These are phyloP conservation scores for Aspergillus conjunctus DNA, from an alignment of 495 filamentous ascomycete genomes.

Conservation along the genomic window DNA sequence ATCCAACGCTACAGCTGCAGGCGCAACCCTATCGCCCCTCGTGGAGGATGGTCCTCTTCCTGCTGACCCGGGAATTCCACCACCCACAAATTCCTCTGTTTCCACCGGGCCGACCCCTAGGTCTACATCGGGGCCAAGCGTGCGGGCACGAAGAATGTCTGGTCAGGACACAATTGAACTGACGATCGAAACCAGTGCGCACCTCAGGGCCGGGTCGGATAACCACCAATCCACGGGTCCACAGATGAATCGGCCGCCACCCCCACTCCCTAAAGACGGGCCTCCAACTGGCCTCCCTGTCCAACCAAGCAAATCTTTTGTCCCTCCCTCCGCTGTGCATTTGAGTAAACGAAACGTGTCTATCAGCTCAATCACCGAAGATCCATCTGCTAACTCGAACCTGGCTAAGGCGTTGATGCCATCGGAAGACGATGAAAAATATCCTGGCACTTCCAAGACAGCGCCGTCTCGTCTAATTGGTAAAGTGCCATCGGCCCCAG, in stretches of 20 bases:
- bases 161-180: conserved; percentile 76
- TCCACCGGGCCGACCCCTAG: conserved; percentile 28
- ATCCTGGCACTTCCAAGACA: conserved; percentile 38
- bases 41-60: conserved; percentile 59
- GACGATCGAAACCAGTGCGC: conserved; percentile 80
- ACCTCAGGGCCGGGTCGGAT: conserved; percentile 43
- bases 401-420: conserved; percentile 43
- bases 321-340: conserved; percentile 28
- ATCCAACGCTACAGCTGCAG: conserved; percentile 75
- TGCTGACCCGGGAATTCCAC: conserved; percentile 33
- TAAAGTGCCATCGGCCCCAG: conserved; percentile 55
- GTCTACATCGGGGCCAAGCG: conserved; percentile 53
- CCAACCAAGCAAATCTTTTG: conserved; percentile 21
- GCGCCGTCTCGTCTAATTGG: conserved; percentile 51
- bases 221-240: conserved; percentile 37
- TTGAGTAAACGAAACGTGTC: conserved; percentile 37
- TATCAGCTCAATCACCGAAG: conserved; percentile 36
- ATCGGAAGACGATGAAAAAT: conserved; percentile 39
- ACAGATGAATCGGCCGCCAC: conserved; percentile 27
- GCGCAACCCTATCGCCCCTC: conserved; percentile 73
- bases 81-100: conserved; percentile 21
- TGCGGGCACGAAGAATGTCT: conserved; percentile 80
- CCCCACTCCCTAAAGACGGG: conserved; percentile 37
- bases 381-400: conserved; percentile 30
- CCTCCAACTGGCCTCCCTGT: conserved; percentile 26